Evolutionary conservation across 2,329 filamentous ascomycete genomes (phyloP).

Genomic region (Monilinia laxa): DNA sequence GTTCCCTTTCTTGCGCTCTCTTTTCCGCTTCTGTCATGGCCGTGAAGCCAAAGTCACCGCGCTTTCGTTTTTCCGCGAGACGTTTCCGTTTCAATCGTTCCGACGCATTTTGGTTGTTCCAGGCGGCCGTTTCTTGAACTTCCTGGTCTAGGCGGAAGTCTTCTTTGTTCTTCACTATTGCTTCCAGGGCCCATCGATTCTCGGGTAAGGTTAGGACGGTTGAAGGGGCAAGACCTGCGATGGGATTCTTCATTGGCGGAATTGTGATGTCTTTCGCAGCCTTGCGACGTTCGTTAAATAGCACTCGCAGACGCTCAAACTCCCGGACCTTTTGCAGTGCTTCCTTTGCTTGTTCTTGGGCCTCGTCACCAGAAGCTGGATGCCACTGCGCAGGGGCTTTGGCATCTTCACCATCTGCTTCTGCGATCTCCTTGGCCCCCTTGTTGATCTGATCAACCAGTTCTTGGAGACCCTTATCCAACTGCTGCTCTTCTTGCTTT

Average conservation of each 20-base stretch:
- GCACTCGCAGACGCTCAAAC: constrained; percentile 1
- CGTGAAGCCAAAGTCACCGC: background rate
- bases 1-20: background rate
- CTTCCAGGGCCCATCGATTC: constrained; percentile 7
- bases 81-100: constrained; percentile 13
- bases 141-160: background rate
- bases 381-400: background rate
- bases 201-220: background rate
- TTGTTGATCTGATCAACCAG: constrained; percentile 4
- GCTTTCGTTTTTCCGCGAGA: background rate
- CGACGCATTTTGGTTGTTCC: constrained; percentile 4
- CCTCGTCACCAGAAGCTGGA: background rate
- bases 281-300: constrained; percentile 1
- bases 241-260: background rate
- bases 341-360: background rate
- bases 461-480: background rate
- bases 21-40: background rate
- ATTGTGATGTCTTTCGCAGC: background rate
- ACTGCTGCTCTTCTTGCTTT: background rate
- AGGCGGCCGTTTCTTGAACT: background rate
- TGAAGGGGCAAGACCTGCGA: constrained; percentile 11
- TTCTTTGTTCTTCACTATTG: constrained; percentile 5
- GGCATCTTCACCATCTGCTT: background rate
- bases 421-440: background rate
- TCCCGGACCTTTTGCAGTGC: constrained; percentile 2